These are phyloP conservation scores for Mortierella alpina DNA, from an alignment of 192 early-diverging fungal species.

Conservation along the genomic window DNA sequence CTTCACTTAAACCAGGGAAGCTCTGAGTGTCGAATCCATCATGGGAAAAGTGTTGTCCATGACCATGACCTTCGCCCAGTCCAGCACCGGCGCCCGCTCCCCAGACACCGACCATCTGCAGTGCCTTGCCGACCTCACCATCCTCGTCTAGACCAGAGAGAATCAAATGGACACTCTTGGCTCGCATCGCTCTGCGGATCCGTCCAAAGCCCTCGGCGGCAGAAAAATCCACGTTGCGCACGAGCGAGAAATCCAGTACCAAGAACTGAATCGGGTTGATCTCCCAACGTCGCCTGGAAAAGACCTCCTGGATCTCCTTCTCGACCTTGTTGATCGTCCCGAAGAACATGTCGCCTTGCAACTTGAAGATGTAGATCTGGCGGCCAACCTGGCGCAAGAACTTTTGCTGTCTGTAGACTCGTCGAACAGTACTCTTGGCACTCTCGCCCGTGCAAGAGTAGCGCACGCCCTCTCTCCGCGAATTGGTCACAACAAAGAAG, in stretches of 20 bases:
- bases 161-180: slow-evolving; percentile 83
- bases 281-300: slow-evolving; percentile 74
- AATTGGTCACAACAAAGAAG: slow-evolving; percentile 91
- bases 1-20: slow-evolving; percentile 86
- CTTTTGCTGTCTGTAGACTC: slow-evolving; percentile 88
- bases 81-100: slow-evolving; percentile 56
- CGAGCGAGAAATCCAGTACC: slow-evolving; percentile 88
- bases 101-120: slow-evolving; percentile 76
- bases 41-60: slow-evolving; percentile 8
- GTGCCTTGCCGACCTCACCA: slow-evolving; percentile 74
- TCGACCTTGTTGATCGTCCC: slow-evolving; percentile 91
- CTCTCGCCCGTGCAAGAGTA: slow-evolving; percentile 73
- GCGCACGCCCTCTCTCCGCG: slow-evolving; percentile 71
- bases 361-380: slow-evolving; percentile 88
- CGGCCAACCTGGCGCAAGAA: slow-evolving; percentile 86
- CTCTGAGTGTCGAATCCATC: slow-evolving; percentile 71
- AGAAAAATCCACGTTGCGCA: slow-evolving; percentile 91
- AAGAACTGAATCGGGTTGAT: slow-evolving; percentile 84
- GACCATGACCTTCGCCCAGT: slow-evolving; percentile 47
- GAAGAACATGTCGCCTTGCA: slow-evolving; percentile 98
- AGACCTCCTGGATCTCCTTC: slow-evolving; percentile 71
- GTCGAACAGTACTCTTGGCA: slow-evolving; percentile 87
- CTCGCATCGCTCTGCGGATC: slow-evolving; percentile 78
- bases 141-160: slow-evolving; percentile 76
- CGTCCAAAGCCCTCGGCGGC: slow-evolving; percentile 85